phyloP scores from a whole-genome alignment of 495 filamentous ascomycete genomes.

The Clohesyomyces aquaticus region DNA sequence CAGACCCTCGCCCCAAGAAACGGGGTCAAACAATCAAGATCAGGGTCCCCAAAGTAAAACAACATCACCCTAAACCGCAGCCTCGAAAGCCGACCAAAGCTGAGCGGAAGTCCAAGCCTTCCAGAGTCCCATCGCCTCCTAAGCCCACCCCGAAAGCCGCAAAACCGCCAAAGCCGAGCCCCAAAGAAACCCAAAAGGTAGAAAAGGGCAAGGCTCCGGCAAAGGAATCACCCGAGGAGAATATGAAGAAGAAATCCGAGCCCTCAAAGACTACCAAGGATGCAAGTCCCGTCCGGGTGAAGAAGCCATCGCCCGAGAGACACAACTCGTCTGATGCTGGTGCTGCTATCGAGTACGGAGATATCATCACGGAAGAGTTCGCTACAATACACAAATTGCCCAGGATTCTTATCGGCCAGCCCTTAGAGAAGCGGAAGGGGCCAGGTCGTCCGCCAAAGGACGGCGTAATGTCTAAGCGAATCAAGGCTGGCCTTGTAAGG shows the following conservation, averaged over 20 bases:
- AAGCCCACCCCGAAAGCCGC: slow-evolving; percentile 21
- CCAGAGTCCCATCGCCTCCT: slow-evolving; percentile 9
- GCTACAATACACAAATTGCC: slow-evolving; percentile 18
- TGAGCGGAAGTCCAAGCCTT: slow-evolving; percentile 13
- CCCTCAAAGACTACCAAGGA: slow-evolving; percentile 20
- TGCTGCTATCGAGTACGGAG: slow-evolving; percentile 11
- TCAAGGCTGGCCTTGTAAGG: slow-evolving; percentile 68
- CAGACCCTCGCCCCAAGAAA: slow-evolving; percentile 27
- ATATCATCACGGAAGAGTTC: slow-evolving; percentile 28
- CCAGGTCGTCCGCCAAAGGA: slow-evolving; percentile 90
- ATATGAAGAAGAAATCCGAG: slow-evolving; percentile 25
- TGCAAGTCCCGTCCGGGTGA: slow-evolving; percentile 18
- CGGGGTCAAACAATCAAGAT: background rate
- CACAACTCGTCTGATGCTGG: slow-evolving; percentile 7
- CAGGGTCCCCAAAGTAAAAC: background rate
- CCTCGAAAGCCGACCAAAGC: slow-evolving; percentile 14
- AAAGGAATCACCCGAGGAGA: slow-evolving; percentile 24
- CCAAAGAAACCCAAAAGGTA: slow-evolving; percentile 33
- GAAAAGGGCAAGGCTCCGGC: slow-evolving; percentile 27
- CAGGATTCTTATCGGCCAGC: slow-evolving; percentile 21
- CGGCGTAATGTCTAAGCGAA: slow-evolving; percentile 89
- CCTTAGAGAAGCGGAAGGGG: slow-evolving; percentile 63
- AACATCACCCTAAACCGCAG: background rate
- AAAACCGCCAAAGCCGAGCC: too few species aligned
- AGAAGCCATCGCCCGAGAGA: slow-evolving; percentile 33